A percentile compares a stretch with the other conserved stretches of the same genome.
These are phyloP conservation scores for Globisporangium cederbergense DNA, from an alignment of 352 stramenopile species.

Conservation along the genomic window DNA sequence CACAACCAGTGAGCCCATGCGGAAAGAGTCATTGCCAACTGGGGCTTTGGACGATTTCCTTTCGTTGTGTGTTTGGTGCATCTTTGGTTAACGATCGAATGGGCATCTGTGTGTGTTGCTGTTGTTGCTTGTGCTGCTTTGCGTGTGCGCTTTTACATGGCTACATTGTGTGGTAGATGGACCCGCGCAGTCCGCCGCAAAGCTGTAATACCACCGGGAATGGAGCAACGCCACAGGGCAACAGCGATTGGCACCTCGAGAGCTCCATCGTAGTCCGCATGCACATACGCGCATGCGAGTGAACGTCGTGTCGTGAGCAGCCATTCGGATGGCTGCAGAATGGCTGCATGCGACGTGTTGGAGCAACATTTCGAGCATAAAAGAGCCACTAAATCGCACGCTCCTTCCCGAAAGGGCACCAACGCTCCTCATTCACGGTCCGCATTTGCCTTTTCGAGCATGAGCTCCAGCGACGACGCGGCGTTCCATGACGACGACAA, in stretches of 20 bases:
- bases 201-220: neutral
- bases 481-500: neutral
- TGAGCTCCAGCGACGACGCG: slow-evolving; percentile 1
- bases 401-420: neutral
- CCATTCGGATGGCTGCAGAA: too few relatives aligned
- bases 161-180: neutral
- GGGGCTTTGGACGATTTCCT: too few relatives aligned
- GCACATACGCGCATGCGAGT: too few relatives aligned
- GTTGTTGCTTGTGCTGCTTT: too few relatives aligned
- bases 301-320: too few relatives aligned
- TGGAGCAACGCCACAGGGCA: too few relatives aligned
- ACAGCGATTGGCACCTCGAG: too few relatives aligned
- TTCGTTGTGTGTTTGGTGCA: neutral
- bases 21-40: too few relatives aligned
- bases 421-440: neutral
- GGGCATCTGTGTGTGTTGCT: neutral
- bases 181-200: neutral
- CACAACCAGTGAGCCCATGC: neutral
- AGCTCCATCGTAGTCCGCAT: too few relatives aligned
- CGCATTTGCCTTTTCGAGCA: neutral
- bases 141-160: neutral
- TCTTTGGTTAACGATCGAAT: slow-evolving; percentile 1
- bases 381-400: neutral
- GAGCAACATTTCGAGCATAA: neutral
- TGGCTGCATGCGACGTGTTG: neutral